Evolutionary conservation across 2,329 filamentous ascomycete genomes (phyloP).

Genomic region (Neoascochyta sp.): DNA sequence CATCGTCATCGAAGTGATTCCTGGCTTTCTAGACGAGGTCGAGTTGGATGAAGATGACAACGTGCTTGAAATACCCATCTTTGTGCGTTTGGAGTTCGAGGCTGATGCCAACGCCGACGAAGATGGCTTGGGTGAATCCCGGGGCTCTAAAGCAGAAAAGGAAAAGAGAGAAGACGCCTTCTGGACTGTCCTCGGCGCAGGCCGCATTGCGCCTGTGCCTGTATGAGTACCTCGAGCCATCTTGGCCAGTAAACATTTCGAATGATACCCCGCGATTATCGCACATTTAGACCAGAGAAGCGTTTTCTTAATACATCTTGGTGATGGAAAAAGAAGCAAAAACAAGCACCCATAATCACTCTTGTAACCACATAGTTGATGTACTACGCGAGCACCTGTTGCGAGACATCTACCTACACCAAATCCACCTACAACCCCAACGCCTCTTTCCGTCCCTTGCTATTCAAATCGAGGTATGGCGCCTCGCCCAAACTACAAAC

Average conservation of each 20-base stretch:
- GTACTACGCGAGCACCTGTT: too few relatives aligned
- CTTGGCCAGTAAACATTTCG: too few relatives aligned
- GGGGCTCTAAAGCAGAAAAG: constrained; percentile 58
- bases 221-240: background rate
- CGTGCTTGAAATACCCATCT: constrained; percentile 85
- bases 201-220: constrained; percentile 58
- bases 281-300: too few relatives aligned
- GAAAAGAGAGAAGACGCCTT: constrained; percentile 85
- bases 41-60: constrained; percentile 54
- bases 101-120: constrained; percentile 60
- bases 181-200: constrained; percentile 90
- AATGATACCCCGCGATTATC: constrained; percentile 10
- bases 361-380: too few relatives aligned
- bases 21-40: constrained; percentile 42
- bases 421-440: too few relatives aligned
- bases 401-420: too few relatives aligned
- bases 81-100: constrained; percentile 90
- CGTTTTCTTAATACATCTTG: too few relatives aligned
- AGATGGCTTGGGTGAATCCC: constrained; percentile 33
- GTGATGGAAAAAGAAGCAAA: too few relatives aligned
- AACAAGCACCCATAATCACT: too few relatives aligned
- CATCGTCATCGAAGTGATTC: constrained; percentile 85
- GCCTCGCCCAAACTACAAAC: constrained; percentile 55
- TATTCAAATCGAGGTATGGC: constrained; percentile 55
- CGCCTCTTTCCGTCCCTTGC: constrained; percentile 46